Evolutionary conservation across 2,329 filamentous ascomycete genomes (phyloP), one percentile per base, ranked within the genome.

Genomic region (Aspergillus novoparasiticus): DNA sequence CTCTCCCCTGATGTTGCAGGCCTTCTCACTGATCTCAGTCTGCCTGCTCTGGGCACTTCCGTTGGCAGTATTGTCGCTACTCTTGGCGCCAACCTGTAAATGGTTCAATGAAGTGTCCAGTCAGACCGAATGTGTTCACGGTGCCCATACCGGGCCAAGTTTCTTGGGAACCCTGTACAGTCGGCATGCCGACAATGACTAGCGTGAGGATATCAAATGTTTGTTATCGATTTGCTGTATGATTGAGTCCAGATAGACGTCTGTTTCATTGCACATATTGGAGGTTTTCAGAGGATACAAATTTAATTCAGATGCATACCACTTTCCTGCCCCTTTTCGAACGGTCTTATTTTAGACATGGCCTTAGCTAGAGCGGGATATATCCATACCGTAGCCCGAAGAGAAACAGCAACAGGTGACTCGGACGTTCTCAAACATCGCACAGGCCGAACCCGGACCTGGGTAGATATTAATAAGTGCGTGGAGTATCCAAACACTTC

Each of bases 51-150:
- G 43, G 74, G 70, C 56, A 64, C 63, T 50, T 64, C 75, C n/a
- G 62, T 76, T 26, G 75, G 75, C 48, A 43, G 60, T 28, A 58
- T 76, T 57, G 62, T 77, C 61, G 64, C 69, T 55, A 60, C 64
- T 10, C 51, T 67, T 41, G 65, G 69, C 57, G 21, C 58, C 32
- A 59, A 61, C 55, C 56, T 71, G 34, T 57, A 59, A 21, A 62
- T 66, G 16, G n/a, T 23, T 14, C 23, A 26, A 14, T 21, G 5
- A 23, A 23, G 19, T 39, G 26, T 32, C 41, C 43, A 58, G 28
- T 28, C 21, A 48, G 21, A 9, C 11, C 6, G n/a, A 48, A 48
- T 48, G 45, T 28, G 23, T 21, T 28, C 45, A 48, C 21, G 12
- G 45, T 48, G 23, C 45, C 45, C 6, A 50, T 19, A 30, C 23